Evolutionary conservation across 2,329 filamentous ascomycete species (phyloP).

Genomic region (Bisporella sp.): DNA sequence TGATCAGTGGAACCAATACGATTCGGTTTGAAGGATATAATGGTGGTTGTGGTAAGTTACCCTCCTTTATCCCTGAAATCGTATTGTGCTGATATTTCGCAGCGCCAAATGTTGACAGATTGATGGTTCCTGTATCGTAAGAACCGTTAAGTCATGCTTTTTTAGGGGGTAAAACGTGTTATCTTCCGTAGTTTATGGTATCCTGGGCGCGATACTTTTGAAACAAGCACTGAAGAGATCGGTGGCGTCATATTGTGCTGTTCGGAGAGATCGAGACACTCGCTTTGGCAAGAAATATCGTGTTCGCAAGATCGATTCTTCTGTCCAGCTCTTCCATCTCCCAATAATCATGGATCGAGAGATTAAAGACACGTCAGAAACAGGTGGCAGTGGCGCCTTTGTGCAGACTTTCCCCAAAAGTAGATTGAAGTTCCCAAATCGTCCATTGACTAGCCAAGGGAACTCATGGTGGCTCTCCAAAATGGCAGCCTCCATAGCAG

Average conservation of each 20-base stretch:
- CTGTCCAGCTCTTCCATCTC: too few species aligned
- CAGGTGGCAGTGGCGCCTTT: conserved; percentile 22
- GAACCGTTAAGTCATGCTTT: background rate
- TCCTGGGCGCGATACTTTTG: too few species aligned
- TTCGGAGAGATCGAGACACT: too few species aligned
- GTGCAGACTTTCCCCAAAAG: conserved; percentile 17
- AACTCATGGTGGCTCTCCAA: conserved; percentile 13
- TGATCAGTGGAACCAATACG: conserved; percentile 42
- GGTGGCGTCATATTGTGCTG: too few species aligned
- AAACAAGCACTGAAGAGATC: too few species aligned
- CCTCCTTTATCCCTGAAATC: background rate
- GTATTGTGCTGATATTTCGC: conserved; percentile 9
- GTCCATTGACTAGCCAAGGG: conserved; percentile 10
- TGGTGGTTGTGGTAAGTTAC: conserved; percentile 31
- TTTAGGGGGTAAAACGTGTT: too few species aligned
- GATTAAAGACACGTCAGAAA: conserved; percentile 20
- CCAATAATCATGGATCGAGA: conserved; percentile 7
- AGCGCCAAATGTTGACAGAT: conserved; percentile 45
- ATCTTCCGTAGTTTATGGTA: too few species aligned
- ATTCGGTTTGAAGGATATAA: conserved; percentile 38
- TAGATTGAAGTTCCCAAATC: conserved; percentile 10
- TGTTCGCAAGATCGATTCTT: too few species aligned
- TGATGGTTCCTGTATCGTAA: conserved; percentile 43
- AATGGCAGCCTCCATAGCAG: conserved; percentile 19
- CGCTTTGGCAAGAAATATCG: too few species aligned